Conservation (phyloP, 306 rosid species). For the Amphicarpaea edgeworthii region DNA sequence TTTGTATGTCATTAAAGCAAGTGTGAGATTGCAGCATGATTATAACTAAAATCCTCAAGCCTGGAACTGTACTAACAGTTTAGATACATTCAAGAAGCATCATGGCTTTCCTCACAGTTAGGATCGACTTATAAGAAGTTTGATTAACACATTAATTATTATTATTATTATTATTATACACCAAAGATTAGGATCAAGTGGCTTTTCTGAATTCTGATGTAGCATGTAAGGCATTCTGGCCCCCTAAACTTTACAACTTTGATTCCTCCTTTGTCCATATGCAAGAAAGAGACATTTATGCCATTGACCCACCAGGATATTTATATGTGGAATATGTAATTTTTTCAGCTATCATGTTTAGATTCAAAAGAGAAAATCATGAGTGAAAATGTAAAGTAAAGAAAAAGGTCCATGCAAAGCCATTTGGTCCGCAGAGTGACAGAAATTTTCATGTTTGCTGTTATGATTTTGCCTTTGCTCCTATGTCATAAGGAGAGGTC, state of each 20-base stretch:
- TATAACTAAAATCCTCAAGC: constrained; percentile 30
- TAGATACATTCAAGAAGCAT: constrained; percentile 28
- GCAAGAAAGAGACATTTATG: constrained; percentile 27
- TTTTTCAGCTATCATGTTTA: constrained; percentile 2
- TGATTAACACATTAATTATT: constrained; percentile 10
- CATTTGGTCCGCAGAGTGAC: constrained; percentile 34
- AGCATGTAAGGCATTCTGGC: constrained; percentile 18
- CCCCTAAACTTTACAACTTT: constrained; percentile 36
- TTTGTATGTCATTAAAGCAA: constrained; percentile 7
- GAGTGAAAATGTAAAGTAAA: constrained; percentile 27
- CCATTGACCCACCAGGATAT: constrained; percentile 30
- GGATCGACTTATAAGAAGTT: constrained; percentile 14
- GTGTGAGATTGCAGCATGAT: constrained; percentile 10
- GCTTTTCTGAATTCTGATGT: constrained; percentile 28
- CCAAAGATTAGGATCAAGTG: constrained; percentile 33
- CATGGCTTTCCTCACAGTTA: constrained; percentile 31
- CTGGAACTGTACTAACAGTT: constrained; percentile 5
- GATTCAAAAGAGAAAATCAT: constrained; percentile 33
- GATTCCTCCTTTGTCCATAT: constrained; percentile 43
- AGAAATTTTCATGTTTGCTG: constrained; percentile 42
- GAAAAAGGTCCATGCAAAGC: constrained; percentile 38
- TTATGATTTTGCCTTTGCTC: constrained; percentile 43
- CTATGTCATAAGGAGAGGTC: constrained; percentile 7
- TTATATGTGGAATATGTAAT: constrained; percentile 30
- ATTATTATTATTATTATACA: constrained; percentile 21